Base-by-base conservation (phyloP, 2,329 filamentous ascomycete genomes). In the Fonsecaea pedrosoi region DNA sequence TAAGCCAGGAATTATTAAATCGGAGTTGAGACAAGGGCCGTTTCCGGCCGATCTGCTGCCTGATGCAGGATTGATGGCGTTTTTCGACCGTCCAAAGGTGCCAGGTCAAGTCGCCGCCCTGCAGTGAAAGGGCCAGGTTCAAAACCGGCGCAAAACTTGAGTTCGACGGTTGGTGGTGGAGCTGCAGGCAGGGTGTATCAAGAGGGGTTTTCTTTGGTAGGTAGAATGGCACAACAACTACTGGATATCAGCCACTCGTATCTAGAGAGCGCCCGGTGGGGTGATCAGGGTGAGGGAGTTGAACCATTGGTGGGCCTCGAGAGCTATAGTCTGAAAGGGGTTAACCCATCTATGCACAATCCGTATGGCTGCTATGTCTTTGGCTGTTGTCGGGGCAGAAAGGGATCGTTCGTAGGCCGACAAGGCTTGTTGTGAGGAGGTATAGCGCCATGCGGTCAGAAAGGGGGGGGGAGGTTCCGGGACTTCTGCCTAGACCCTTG, bases 301-400 rank as follows among this genome's bases (percentile, higher is more conserved):
- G 15, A n/a, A 53, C 54, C 40, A 58, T 64, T 64, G 48, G 59
- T 56, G n/a, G 48, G 34, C 37, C 15, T 37, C 12, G 8, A 54
- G 18, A 53, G 32, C 45, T 60, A 62, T 66, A 53, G 58, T 32
- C 64, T 42, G n/a, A 55, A 66, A 59, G 54, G 42, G 38, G 60
- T 66, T 66, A 66, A 60, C 18, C n/a, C 3, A 15, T 7, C 4
- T 45, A 60, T 66, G 64, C 64, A 63, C 59, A 59, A 66, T 62
- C 64, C 64, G 60, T 55, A 57, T 66, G 64, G 64, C 60, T 59
- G 54, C 25, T 5, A 10, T 21, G 9, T 25, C 45, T 50, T 50
- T 50, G 8, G 45, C 45, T 25, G 45, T 18, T 50, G 10, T 10
- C 45, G 45, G 45, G 45, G 21, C 45, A 50, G 45, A 3, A 30